Evolutionary conservation across 2,329 filamentous ascomycete species (phyloP), one percentile per base, ranked within the genome.

Genomic region (Fusarium globosum): DNA sequence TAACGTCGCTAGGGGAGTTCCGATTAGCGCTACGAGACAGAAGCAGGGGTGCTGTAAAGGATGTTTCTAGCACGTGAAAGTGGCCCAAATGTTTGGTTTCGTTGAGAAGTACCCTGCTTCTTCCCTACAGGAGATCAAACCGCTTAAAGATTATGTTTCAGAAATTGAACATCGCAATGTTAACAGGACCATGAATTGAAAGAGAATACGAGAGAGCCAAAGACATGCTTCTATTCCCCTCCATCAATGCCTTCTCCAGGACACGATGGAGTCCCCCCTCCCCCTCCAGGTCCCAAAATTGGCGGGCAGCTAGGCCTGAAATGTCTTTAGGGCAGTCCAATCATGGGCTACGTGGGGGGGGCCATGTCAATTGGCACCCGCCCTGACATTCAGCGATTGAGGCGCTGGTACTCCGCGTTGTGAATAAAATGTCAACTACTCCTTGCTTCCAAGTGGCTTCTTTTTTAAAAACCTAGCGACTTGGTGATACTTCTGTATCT

Each of bases 331-430:
- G 60, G 63, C 57, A 70, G 49, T 64, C 76, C 76, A 78, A 77
- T 78, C 76, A 78, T 53, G 15, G 15, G 39, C 69, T 53, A 26
- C 65, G 68, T 72, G 74, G 75, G 76, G 76, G 76, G 74, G 69
- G 69, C 56, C 56, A 36, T 57, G 30, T 56, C 28, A 65, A 72
- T 74, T 73, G 71, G 64, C 75, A 76, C 74, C 74, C 70, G 52
- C 53, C 65, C 62, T 64, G 65, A 59, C 59, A 62, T 62, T 53
- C 61, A 63, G 49, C 53, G 61, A 74, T 71, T 26, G 35, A 41
- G 36, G 62, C 64, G 64, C 68, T 51, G 49, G 23, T 35, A n/a
- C 51, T 51, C 49, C 43, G 21, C 16, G 21, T 41, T 15, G 55
- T 28, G 48, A n/a, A 67, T 65, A 73, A 73, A 72, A 68, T 42